Evolutionary conservation across 768 basidiomycete species (phyloP), one percentile per base, ranked within the genome.

Genomic region (Trametes punicea): DNA sequence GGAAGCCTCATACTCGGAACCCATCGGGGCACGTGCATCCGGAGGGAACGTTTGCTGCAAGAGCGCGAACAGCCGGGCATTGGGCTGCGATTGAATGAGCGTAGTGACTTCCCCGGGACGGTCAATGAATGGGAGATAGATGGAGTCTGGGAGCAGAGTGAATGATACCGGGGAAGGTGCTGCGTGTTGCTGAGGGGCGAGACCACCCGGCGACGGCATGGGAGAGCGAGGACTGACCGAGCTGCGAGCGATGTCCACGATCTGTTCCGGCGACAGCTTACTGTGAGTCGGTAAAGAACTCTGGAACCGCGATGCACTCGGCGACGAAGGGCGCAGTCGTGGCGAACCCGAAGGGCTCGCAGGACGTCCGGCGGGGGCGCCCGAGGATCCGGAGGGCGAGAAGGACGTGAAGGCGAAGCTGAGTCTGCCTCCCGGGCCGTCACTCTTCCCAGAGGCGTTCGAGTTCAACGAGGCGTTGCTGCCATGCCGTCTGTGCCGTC

Each of bases 121-220:
- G 61, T 95, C 87, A 59, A 95, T 78, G 71, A 93, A 97, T 1
- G 93, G 93, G 13, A 97, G 81, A 62, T 84, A 86, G 27, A 90
- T 81, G 57, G 90, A 84, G 20, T 83, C 82, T 5, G 88, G 87
- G 1, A 93, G 78, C 0, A 82, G 83, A 0, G 87, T 88, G 66
- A 92, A 92, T 1, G 82, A 82, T 2, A 83, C 80, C 4, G 81
- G 81, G 0, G 74, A 55, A 45, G 39, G 62, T 51, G 20, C 56
- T 30, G 55, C n/a, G n/a, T n/a, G 33, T 46, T 49, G 67, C 39
- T 46, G 61, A 26, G 59, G 64, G 55, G 64, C 61, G 3, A 71
- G 81, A 45, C 73, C 69, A 5, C 57, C 53, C 50, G 39, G 55
- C 49, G 68, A 42, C 38, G 61, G 34, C 58, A 66, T 60, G 48